Base-by-base conservation (phyloP, 192 early-diverging fungal genomes). In the Rhizophagus sp. region DNA sequence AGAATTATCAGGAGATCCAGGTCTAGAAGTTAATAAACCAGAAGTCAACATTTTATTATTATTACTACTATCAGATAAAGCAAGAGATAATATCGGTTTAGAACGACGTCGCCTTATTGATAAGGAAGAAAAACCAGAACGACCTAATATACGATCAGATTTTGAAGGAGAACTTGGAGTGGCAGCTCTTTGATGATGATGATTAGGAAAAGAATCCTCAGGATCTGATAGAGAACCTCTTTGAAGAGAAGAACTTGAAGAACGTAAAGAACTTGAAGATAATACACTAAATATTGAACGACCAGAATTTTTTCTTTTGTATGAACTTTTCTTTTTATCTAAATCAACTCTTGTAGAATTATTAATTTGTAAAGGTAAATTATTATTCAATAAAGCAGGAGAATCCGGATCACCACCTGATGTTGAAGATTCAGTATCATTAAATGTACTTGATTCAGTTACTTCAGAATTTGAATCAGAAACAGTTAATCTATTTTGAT, bases 261-360 rank as follows among this genome's bases (percentile, higher is more conserved):
- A 77, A 36, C 75, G 63, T 7, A 69, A 17, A 0, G 65, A 78
- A 8, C 24, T 4, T 47, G 61, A 33, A 24, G 76, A 78, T 52
- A 78, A 78, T 47, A 78, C 76, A 24, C 64, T 68, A 67, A 78
- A 49, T 49, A 78, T 67, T 68, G 76, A 78, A 33, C 76, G 62
- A 33, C 27, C 2, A 11, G 76, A 78, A 52, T 78, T 78, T 78
- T 78, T 78, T 24, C 76, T 33, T 68, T 62, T 78, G 13, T 39
- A 78, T 2, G 34, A 41, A 64, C 17, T 49, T 67, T 68, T 78
- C 39, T 33, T 49, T 49, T 68, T 78, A 52, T 36, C 75, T 8
- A n/a, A 12, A 44, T 76, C 36, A 36, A 22, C 6, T 57, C 2
- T 57, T 57, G 52, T 1, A 22, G 52, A 57, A 57, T 22, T 57